Base-by-base conservation (phyloP, 202 grass and related monocot genomes). In the Carex arenaria region DNA sequence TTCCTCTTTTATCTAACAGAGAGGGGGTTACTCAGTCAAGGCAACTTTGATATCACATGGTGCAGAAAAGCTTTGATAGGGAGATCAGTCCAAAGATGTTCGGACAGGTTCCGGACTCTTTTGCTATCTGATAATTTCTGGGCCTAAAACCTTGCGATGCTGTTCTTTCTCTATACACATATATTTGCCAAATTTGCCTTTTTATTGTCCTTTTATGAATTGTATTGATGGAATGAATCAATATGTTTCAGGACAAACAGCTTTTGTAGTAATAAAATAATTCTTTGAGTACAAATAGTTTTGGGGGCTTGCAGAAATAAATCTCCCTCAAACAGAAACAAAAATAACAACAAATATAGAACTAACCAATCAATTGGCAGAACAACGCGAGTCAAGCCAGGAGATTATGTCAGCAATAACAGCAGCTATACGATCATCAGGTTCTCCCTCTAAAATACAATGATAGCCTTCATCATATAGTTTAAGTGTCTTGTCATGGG, bases 391-490 rank as follows among this genome's bases (percentile, higher is more conserved):
- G 88, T 95, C 91, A 47, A 98, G 85, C 95, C 95, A 95, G 22
- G 85, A 90, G 79, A 95, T 87, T 81, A 98, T 93, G 83, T 98
- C 93, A 38, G 67, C 85, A 68, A 98, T 88, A 68, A 94, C 93
- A 10, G 85, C 78, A 82, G 80, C 84, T 84, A 98, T 98, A 51
- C 84, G 73, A 17, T 90, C 88, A 1, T 95, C 95, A 17, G 93
- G 95, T 59, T 98, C 95, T 81, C 95, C 95, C 78, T 95, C 95
- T 70, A 98, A 76, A 77, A 98, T 95, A 61, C 80, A 56, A 65
- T 98, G 95, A 80, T 93, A 95, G 57, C 86, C 85, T 72, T 84
- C 87, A 76, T 93, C 95, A 61, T 98, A 98, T 38, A 95, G 85
- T 84, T 95, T 95, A 53, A 95, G 84, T 38, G 92, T 92, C 86